Evolutionary conservation across 176 grass and related monocot species (phyloP), one percentile per base, ranked within the genome.

Genomic region (Paspalum vaginatum): DNA sequence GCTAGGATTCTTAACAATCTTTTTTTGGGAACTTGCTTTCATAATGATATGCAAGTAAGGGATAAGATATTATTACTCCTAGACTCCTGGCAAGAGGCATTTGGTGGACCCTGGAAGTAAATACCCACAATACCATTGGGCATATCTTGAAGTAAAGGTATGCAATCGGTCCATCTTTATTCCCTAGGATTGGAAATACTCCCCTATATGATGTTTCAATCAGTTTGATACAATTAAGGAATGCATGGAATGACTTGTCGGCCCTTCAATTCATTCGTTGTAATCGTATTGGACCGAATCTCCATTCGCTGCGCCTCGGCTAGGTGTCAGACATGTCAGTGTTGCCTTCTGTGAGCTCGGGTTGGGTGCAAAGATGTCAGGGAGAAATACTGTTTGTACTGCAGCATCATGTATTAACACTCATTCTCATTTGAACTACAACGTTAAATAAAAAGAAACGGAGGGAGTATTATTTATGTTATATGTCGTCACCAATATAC

Each of bases 11-110:
- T 63, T 26, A 81, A 5, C 13, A 20, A 53, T 63, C 46, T 22
- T 18, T 68, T 10, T 70, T 72, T 44, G 59, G 7, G 12, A 77
- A 84, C 81, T 65, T 75, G 9, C 81, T 83, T 77, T 56, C 85
- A 95, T 90, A 77, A 91, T 84, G 92, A 95, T 89, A 93, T 93
- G 82, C 88, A 66, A 86, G 96, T 99, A 75, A 91, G 92, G 70
- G 86, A 93, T 37, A 95, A 99, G 61, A 42, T 87, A 81, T 87
- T 99, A 9, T 41, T 91, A 63, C 92, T 99, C 74, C 79, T 99
- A 62, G 96, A 99, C 68, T 99, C 96, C 64, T 99, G 96, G 96
- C 96, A 93, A 95, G 96, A 99, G 91, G 96, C 96, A 87, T 99
- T 99, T 84, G 90, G 95, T 85, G 95, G 96, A 51, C 86, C 90